A percentile compares a stretch with the other conserved stretches of the same genome.
These are phyloP conservation scores for Lactifluus subvellereus DNA, from an alignment of 768 basidiomycete species.

Conservation along the genomic window DNA sequence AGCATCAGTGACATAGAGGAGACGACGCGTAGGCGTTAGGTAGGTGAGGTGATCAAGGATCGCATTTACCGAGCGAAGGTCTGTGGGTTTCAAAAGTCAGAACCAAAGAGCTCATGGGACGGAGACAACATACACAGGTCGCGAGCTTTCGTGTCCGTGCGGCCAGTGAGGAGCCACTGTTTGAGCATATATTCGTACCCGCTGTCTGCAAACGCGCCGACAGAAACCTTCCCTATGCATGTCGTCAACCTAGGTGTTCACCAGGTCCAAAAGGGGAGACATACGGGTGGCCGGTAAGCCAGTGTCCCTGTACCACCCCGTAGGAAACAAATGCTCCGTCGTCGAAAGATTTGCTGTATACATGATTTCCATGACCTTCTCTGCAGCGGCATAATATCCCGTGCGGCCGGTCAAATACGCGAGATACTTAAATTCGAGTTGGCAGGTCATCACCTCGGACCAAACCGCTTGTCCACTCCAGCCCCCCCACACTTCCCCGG, in stretches of 20 bases:
- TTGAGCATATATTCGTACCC: constrained; percentile 77
- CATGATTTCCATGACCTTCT: constrained; percentile 46
- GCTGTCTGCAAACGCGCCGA: constrained; percentile 67
- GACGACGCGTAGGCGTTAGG: constrained; percentile 54
- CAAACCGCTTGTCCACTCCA: constrained; percentile 38
- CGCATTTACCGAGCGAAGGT: constrained; percentile 53
- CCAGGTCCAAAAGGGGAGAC: constrained; percentile 23
- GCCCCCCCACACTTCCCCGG: constrained; percentile 30
- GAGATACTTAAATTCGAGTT: constrained; percentile 85
- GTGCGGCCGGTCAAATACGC: constrained; percentile 72
- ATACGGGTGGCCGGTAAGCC: constrained; percentile 42
- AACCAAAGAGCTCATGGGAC: background rate
- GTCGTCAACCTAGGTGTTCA: constrained; percentile 27
- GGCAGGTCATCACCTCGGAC: constrained; percentile 77
- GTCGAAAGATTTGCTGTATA: constrained; percentile 36
- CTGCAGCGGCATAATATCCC: constrained; percentile 52
- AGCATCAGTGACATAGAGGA: constrained; percentile 70
- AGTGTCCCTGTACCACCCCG: constrained; percentile 44
- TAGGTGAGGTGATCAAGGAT: constrained; percentile 62
- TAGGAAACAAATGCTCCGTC: constrained; percentile 55
- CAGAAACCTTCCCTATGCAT: constrained; percentile 37
- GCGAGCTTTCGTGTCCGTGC: constrained; percentile 53
- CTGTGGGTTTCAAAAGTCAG: constrained; percentile 31
- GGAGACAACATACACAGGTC: constrained; percentile 53
- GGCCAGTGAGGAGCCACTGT: constrained; percentile 61